These are phyloP conservation scores for Panicum miliaceum DNA, from an alignment of 176 grass and related monocot species.

Conservation along the genomic window DNA sequence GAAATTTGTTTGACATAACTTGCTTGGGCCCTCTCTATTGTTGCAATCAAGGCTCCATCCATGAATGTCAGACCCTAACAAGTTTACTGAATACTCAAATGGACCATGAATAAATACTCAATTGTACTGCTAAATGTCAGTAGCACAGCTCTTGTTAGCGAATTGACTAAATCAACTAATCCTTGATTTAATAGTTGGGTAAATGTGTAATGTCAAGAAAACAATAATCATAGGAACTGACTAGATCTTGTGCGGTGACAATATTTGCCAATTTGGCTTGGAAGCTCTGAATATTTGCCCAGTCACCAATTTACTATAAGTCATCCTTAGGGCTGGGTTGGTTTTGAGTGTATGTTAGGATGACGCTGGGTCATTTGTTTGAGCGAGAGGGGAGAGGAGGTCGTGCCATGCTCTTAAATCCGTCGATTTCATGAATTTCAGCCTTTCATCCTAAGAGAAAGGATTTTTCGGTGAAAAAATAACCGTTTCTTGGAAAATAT, in stretches of 20 bases:
- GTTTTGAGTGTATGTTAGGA: too few relatives aligned
- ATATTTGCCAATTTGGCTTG: too few relatives aligned
- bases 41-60: too few relatives aligned
- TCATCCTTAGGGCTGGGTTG: too few relatives aligned
- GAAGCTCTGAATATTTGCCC: not conserved
- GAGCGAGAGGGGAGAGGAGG: not conserved
- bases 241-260: not conserved
- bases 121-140: too few relatives aligned
- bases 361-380: not conserved
- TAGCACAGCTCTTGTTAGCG: not conserved
- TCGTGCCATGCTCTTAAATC: too few relatives aligned
- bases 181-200: not conserved
- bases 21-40: too few relatives aligned
- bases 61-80: too few relatives aligned
- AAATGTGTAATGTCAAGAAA: not conserved
- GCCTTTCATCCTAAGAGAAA: too few relatives aligned
- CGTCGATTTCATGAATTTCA: not conserved
- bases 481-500: not conserved
- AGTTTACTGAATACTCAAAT: too few relatives aligned
- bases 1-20: too few relatives aligned
- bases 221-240: not conserved
- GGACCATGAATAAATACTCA: too few relatives aligned
- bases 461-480: not conserved
- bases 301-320: not conserved
- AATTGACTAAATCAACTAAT: not conserved